Percentiles rank a stretch among this genome's conserved stretches.
phyloP scores from a whole-genome alignment of 768 basidiomycete genomes.

The Saitozyma podzolica region DNA sequence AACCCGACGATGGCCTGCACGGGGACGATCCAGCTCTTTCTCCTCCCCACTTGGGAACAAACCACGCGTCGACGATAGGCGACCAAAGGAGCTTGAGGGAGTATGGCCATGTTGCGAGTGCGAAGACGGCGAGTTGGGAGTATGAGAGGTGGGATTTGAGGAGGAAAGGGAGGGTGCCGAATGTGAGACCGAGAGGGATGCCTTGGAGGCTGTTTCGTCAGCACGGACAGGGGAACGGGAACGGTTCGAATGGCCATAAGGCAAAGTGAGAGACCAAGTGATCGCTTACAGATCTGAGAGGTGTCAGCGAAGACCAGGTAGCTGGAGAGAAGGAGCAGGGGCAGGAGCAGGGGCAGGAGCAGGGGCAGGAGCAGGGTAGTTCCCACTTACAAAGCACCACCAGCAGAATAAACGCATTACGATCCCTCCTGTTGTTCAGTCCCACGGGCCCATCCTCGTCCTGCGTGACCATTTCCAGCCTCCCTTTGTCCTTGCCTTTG shows the following conservation, averaged over 20 bases:
- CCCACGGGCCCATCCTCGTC: slow-evolving; percentile 32
- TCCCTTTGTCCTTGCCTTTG: slow-evolving; percentile 1
- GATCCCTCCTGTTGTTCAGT: slow-evolving; percentile 70
- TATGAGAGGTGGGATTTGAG: slow-evolving; percentile 93
- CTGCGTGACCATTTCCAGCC: slow-evolving; percentile 4
- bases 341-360: not conserved
- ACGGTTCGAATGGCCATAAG: not conserved
- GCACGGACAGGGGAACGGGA: not conserved
- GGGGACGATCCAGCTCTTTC: slow-evolving; percentile 98
- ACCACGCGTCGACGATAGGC: slow-evolving; percentile 92
- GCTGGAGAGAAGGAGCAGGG: not conserved
- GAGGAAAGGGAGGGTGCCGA: slow-evolving; percentile 95
- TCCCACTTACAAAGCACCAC: slow-evolving; percentile 77
- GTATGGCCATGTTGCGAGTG: slow-evolving; percentile 74
- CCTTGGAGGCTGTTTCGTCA: slow-evolving; percentile 64
- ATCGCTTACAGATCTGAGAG: slow-evolving; percentile 14
- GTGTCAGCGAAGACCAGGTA: too few species aligned
- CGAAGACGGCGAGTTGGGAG: slow-evolving; percentile 92
- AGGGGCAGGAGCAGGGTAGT: slow-evolving; percentile 1
- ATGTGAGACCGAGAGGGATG: slow-evolving; percentile 88
- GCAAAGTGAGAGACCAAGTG: not conserved
- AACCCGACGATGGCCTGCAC: slow-evolving; percentile 89
- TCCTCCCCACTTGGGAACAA: slow-evolving; percentile 67
- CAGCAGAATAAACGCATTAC: slow-evolving; percentile 76
- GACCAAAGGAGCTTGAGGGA: slow-evolving; percentile 97